Conservation (phyloP, 345 rosid species). For the Jatropha curcas region DNA sequence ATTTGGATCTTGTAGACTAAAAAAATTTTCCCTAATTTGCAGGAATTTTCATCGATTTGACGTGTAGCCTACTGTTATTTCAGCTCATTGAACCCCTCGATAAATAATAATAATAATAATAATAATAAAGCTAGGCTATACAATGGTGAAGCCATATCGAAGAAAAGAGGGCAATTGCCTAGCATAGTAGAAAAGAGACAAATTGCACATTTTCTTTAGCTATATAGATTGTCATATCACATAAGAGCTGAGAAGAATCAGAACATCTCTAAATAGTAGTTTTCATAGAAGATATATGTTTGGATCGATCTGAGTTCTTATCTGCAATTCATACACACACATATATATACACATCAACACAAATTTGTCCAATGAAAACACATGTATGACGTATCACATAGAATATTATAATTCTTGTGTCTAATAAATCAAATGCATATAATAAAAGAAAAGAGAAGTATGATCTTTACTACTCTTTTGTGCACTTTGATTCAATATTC, state of each 20-base stretch:
- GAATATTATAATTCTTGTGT: background rate
- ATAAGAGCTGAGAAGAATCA: background rate
- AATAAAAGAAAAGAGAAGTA: background rate
- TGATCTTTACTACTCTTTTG: background rate
- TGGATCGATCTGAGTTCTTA: background rate
- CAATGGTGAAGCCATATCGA: no score
- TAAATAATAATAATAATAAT: no score
- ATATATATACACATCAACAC: background rate
- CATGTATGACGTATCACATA: background rate
- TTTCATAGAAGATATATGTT: background rate
- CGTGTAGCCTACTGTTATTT: no score
- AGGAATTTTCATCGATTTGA: no score
- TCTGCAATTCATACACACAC: no score
- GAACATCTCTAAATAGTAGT: background rate
- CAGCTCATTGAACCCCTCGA: no score
- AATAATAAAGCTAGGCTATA: no score
- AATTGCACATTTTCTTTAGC: no score
- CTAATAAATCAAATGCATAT: background rate
- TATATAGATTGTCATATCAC: background rate
- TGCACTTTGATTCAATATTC: constrained; percentile 2
- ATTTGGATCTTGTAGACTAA: no score
- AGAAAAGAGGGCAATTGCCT: no score
- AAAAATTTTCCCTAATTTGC: no score
- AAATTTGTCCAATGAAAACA: background rate
- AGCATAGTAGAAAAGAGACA: no score